phyloP scores from a whole-genome alignment of 192 early-diverging fungal species.

The Coemansia guatemalensis region DNA sequence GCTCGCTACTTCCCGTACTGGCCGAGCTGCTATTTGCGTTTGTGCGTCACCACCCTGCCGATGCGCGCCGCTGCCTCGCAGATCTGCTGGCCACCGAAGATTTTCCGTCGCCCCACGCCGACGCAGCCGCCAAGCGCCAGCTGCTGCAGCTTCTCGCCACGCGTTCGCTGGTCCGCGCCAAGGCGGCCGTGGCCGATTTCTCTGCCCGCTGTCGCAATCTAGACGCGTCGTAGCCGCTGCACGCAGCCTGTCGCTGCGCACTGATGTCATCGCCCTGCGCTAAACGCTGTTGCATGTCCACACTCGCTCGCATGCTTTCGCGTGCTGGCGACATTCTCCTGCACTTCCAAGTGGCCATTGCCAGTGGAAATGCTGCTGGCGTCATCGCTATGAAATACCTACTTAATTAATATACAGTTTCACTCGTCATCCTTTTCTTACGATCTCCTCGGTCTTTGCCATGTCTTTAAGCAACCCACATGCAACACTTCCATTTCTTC shows the following conservation, averaged over 20 bases:
- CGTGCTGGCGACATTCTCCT: too few species aligned
- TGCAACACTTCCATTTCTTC: background rate
- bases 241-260: background rate
- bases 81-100: conserved; percentile 25
- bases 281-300: too few species aligned
- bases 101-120: conserved; percentile 38
- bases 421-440: too few species aligned
- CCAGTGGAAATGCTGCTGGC: too few species aligned
- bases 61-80: conserved; percentile 15
- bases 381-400: too few species aligned
- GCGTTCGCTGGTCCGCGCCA: conserved; percentile 31
- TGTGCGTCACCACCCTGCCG: conserved; percentile 28
- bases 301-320: too few species aligned
- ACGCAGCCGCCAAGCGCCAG: conserved; percentile 28
- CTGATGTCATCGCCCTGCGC: background rate
- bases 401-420: too few species aligned
- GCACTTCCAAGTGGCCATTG: too few species aligned
- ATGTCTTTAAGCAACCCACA: too few species aligned
- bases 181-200: conserved; percentile 36
- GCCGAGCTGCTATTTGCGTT: conserved; percentile 50
- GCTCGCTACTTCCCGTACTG: conserved; percentile 46
- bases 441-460: too few species aligned
- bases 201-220: conserved; percentile 43
- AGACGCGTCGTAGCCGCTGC: background rate
- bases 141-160: conserved; percentile 36